Base-by-base conservation (phyloP, 1,139 yeast species). In the Pneumocystis carinii region DNA sequence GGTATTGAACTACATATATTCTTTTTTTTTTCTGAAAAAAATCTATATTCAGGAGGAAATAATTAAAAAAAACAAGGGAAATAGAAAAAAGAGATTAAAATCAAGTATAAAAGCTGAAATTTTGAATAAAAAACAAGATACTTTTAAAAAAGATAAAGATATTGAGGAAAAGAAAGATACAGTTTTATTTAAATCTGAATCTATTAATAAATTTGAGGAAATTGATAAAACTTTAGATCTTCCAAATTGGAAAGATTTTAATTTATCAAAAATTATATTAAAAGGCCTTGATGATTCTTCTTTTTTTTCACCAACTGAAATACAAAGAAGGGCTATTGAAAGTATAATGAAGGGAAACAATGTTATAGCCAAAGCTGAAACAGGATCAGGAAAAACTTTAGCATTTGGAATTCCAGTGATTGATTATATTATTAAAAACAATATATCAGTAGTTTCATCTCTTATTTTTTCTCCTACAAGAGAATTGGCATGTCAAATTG, bases 301-400 rank as follows among this genome's bases (percentile, higher is more conserved):
- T 0, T 92, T 86, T 73, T 71, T 69, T 1, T 75, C 77, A 41
- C 97, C 98, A 10, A 90, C 97, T 0, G 87, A 84, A 38, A 90
- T 92, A 71, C 98, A 92, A 75, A 78, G 77, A 66, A 77, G 77
- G 66, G 78, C 92, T n/a, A 85, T 92, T 63, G 96, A 97, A 1
- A 72, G 79, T 39, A 89, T 94, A 2, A 67, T 87, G 15, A 76
- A 78, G 42, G 95, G 92, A 5, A 79, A 79, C 61, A 97, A 92
- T 73, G 82, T 92, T 10, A 83, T 94, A 68, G 99, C 98, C 64
- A 94, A 92, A 71, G 98, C 98, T 12, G 86, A 95, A 8, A 94
- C 99, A 0, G 99, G 99, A 72, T 89, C 96, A 0, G 99, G 99
- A 78, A 92, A 92, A 72, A 92, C 98, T 0, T 77, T 90, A 64